Conservation (phyloP, 148 eudicot species). For the Camellia granthamiana region DNA sequence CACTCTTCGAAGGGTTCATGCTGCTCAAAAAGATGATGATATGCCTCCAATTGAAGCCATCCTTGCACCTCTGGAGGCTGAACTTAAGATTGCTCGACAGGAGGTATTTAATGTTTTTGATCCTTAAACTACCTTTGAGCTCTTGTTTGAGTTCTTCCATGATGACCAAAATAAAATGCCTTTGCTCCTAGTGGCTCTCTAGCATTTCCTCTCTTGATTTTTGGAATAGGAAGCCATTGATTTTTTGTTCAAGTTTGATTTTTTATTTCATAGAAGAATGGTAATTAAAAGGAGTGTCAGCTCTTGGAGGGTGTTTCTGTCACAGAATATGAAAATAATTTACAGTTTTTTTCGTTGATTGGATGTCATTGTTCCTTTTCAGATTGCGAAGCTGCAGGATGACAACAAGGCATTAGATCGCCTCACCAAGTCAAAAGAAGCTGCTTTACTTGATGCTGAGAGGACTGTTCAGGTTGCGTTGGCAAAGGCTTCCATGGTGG, state of each 20-base stretch:
- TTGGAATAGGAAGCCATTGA: no score
- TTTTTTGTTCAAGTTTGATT: no score
- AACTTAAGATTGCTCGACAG: conserved; percentile 73
- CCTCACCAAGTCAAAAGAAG: conserved; percentile 78
- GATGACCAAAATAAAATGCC: no score
- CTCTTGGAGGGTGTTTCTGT: background rate
- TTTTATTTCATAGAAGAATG: no score
- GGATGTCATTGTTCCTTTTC: conserved; percentile 18
- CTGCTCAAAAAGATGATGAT: conserved; percentile 83
- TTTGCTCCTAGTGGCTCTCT: no score
- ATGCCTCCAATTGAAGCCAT: conserved; percentile 92
- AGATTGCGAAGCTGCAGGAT: conserved; percentile 81
- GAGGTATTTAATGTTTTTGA: conserved; percentile 39
- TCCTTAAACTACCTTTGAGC: background rate
- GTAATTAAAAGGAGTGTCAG: no score
- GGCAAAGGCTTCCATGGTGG: conserved; percentile 81
- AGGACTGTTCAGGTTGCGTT: conserved; percentile 70
- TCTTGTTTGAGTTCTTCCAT: no score
- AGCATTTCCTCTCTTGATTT: no score
- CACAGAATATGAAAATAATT: background rate
- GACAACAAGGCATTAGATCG: conserved; percentile 78
- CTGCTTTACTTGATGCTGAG: conserved; percentile 79
- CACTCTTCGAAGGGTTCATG: conserved; percentile 79
- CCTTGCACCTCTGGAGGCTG: conserved; percentile 78
- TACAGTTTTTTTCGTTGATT: background rate